Evolutionary conservation across 805 yeast species (phyloP), one percentile per base, ranked within the genome.

Genomic region (Candida endomychidarum): DNA sequence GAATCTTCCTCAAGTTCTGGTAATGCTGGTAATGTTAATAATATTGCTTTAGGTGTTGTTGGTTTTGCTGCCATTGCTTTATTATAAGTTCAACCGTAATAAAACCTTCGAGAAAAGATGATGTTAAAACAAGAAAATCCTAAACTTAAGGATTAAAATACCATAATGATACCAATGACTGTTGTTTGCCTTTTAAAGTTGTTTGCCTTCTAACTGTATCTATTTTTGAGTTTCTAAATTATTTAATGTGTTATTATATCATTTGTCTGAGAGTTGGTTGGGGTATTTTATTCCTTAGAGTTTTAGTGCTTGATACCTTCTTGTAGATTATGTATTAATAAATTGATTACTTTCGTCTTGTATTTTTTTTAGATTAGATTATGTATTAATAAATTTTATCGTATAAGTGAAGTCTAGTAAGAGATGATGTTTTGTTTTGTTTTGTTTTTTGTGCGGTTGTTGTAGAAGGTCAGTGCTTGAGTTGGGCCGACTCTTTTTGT

Each of bases 51-150:
- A 27, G 60, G 60, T 27, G 34, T 51, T 17, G 31, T 54, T 38
- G 66, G 59, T 24, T 46, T 56, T 8, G 53, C 56, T 28, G 67
- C 61, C 29, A 56, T 62, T 27, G 58, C 56, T 40, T 45, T 53
- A 49, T 41, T 51, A 30, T 47, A 42, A 43, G 23, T 27, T 22
- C 5, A 25, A n/a, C n/a, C n/a, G 17, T 25, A 25, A 25, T 25
- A 25, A 25, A 25, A 6, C 11, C 11, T 25, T 25, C n/a, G n/a
- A n/a, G n/a, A n/a, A 27, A 27, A 11, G 31, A 27, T 27, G 20
- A 16, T 27, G 20, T 11, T 27, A 15, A 8, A 23, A 23, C n/a
- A 23, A 9, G 5, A 8, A 23, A 23, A 23, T 8, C 26, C 26
- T 23, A 9, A 23, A 9, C 26, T 9, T n/a, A n/a, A n/a, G 29